Conservation (phyloP, 225 moss, liverwort and hornwort genomes). For the Polytrichum formosum region DNA sequence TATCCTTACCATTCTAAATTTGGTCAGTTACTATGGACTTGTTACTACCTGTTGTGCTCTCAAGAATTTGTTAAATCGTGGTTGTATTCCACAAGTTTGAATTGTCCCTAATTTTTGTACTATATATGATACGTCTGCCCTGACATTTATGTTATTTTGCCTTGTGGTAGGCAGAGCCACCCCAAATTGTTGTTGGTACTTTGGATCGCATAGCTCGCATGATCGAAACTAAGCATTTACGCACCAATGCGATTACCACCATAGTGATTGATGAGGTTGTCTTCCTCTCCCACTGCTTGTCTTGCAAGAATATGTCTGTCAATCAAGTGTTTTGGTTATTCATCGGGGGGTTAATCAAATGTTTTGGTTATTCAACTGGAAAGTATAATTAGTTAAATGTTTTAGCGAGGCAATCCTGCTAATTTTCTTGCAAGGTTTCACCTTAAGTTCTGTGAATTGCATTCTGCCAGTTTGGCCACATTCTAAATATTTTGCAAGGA, state of each 20-base stretch:
- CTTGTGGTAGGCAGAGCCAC: conserved; percentile 75
- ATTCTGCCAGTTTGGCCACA: not conserved
- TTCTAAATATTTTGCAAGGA: not conserved
- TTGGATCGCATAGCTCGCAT: conserved; percentile 76
- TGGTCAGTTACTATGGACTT: no score
- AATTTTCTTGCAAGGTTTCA: no score
- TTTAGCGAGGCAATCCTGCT: no score
- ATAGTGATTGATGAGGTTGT: conserved; percentile 93
- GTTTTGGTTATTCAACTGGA: no score
- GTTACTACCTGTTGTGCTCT: no score
- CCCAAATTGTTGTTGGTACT: conserved; percentile 94
- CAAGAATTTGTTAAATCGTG: no score
- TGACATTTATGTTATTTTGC: conserved; percentile 1
- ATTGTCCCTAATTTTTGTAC: no score
- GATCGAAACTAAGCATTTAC: conserved; percentile 85
- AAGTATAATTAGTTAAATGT: no score
- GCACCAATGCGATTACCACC: conserved; percentile 72
- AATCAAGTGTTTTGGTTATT: not conserved
- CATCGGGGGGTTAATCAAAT: not conserved
- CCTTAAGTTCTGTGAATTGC: not conserved
- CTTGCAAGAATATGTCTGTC: not conserved
- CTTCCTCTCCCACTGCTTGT: conserved; percentile 1
- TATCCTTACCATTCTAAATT: no score
- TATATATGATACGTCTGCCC: not conserved
- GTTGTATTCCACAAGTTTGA: no score